A percentile compares a stretch with the other conserved stretches of the same genome.
phyloP scores from a whole-genome alignment of 805 yeast species.

The Monosporozyma aerobia region DNA sequence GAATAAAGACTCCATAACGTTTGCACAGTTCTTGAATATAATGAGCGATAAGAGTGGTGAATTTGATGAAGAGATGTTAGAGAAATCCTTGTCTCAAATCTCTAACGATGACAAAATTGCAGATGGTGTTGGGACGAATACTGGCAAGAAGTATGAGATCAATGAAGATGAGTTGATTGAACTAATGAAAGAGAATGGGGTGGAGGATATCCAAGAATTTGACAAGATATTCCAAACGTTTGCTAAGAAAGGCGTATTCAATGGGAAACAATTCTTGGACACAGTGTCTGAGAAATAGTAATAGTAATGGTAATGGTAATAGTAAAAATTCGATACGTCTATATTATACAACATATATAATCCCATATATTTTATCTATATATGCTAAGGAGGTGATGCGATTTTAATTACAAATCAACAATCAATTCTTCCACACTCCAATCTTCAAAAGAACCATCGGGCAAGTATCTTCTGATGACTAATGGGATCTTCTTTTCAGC shows the following conservation, averaged over 20 bases:
- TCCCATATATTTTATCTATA: neutral
- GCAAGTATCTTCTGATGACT: slow-evolving; percentile 89
- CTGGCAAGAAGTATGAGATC: slow-evolving; percentile 20
- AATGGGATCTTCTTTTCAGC: slow-evolving; percentile 91
- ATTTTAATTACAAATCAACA: slow-evolving; percentile 50
- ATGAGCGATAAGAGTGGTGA: slow-evolving; percentile 48
- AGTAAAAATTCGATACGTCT: neutral
- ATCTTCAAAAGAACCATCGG: slow-evolving; percentile 95
- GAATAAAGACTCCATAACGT: slow-evolving; percentile 34
- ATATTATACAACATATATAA: neutral
- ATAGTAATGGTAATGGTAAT: neutral
- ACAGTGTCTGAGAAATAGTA: slow-evolving; percentile 30
- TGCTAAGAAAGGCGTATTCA: slow-evolving; percentile 44
- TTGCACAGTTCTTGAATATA: slow-evolving; percentile 55
- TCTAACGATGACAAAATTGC: slow-evolving; percentile 33
- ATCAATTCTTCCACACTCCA: slow-evolving; percentile 99
- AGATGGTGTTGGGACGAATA: neutral
- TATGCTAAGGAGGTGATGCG: neutral
- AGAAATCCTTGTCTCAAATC: slow-evolving; percentile 41
- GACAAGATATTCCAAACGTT: slow-evolving; percentile 46
- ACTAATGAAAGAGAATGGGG: slow-evolving; percentile 40
- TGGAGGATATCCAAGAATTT: slow-evolving; percentile 35
- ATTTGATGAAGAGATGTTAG: slow-evolving; percentile 42
- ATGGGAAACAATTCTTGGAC: slow-evolving; percentile 55
- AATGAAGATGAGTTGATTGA: slow-evolving; percentile 41